Base-by-base conservation (phyloP, 2,329 filamentous ascomycete genomes). In the Fusarium dimerum region DNA sequence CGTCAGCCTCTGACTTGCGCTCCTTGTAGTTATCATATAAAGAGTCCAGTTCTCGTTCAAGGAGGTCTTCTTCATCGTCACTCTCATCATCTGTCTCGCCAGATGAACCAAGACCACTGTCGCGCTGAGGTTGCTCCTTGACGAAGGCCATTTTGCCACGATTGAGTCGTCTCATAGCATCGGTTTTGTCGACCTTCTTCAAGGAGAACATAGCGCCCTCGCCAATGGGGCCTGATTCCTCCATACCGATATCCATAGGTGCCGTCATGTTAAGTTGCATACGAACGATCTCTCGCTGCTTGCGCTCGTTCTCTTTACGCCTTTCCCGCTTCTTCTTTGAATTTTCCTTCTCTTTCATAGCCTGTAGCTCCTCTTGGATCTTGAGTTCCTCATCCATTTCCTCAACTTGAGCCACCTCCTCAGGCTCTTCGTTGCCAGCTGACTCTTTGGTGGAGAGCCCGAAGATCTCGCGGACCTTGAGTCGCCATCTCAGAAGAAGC, bases 201-300 rank as follows among this genome's bases (percentile, higher is more conserved):
- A 97, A 80, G 3, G 85, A 85, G 69, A 99, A 99, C 78, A 96
- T 94, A 29, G 89, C 79, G 43, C 91, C 89, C 40, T 91, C 86
- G 20, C 90, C 92, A 45, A 83, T 78, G 0, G 90, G 89, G 0
- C 90, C 90, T 20, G 83, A 76, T 72, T 94, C 91, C 68, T 96
- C 94, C 75, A 96, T 83, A 66, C 94, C 94, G 57, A 99, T 96
- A 59, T 99, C 94, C 79, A 91, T 94, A 8, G 94, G 94, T 1
- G 92, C 89, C 2, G 87, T 88, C 94, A 99, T 99, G 75, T 97
- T 88, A 77, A 99, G 85, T 72, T 99, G 94, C 88, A 99, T 88
- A 34, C 94, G 86, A n/a, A 96, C 81, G 54, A 97, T 91, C 60
- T 97, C 94, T 63, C 90, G 94, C 63, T 94, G 90, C 73, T 96